Percentiles rank a stretch among this genome's conserved stretches.
Evolutionary conservation across 345 rosid genomes (phyloP).

Genomic region (Rubroshorea leprosula): DNA sequence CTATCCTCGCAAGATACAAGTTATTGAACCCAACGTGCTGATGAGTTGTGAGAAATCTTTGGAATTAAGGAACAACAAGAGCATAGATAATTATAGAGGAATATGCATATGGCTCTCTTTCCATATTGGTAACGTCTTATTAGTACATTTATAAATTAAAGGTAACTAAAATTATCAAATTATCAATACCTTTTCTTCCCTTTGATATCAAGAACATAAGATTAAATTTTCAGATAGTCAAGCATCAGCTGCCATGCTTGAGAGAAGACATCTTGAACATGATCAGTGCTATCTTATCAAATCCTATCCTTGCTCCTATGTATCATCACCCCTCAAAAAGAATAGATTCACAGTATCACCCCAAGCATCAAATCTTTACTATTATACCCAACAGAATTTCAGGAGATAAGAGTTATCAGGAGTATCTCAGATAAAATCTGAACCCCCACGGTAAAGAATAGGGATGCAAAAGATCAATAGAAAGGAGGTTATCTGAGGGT

Average conservation of each 20-base stretch:
- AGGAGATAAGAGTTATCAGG: background rate
- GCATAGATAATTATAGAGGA: background rate
- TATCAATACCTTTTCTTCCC: no score
- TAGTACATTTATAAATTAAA: no score
- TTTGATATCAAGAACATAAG: background rate
- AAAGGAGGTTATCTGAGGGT: background rate
- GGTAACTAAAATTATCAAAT: no score
- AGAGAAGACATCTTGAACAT: background rate
- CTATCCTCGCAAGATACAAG: background rate
- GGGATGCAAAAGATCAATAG: background rate
- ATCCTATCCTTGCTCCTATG: background rate
- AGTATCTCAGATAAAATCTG: background rate
- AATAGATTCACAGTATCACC: background rate
- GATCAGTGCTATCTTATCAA: background rate
- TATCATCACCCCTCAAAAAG: conserved; percentile 1
- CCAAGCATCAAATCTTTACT: background rate
- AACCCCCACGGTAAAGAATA: background rate
- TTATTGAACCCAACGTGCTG: background rate
- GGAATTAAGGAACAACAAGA: background rate
- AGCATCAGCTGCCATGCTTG: background rate
- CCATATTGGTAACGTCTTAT: background rate
- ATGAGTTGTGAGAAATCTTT: conserved; percentile 1
- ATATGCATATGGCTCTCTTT: background rate
- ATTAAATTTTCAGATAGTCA: background rate
- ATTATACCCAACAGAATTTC: background rate